Evolutionary conservation across 306 rosid genomes (phyloP), one percentile per base, ranked within the genome.

Genomic region (Cucurbita maxima): DNA sequence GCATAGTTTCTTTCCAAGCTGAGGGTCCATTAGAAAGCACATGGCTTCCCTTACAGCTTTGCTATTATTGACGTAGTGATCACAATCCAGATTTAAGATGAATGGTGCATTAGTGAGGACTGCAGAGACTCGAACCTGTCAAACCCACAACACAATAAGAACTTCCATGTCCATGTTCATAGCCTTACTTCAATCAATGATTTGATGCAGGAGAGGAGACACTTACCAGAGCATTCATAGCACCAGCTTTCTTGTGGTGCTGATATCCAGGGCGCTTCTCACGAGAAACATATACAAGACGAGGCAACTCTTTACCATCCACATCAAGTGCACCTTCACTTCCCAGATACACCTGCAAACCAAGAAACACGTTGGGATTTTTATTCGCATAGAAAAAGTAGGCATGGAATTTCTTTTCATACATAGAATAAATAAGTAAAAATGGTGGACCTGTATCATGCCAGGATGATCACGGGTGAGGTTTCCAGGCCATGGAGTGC

Each of bases 401-500:
- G 34, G 34, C 34, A 4, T 15, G 15, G 0, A 11, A 8, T 43
- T 43, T 43, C 8, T 8, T 43, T 43, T 43, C 8, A 43, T 8
- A 43, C 10, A 1, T 8, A 43, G 10, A 43, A 43, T 9, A 43
- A 9, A 41, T 41, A 41, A 41, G 34, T 10, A 10, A 22, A 34
- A 71, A 73, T 43, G 56, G 64, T 3, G 53, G 54, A 93, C 99
- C 96, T 95, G 99, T 82, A 91, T 84, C 96, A 95, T 95, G 77
- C 97, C 99, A 0, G 99, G 97, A 85, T 95, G 99, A 86, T 95
- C 92, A 16, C 91, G 89, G 37, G 88, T 78, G 76, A 86, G 80
- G 79, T 85, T 91, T 71, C 99, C 99, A 2, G 99, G 99, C 99
- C 99, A 95, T 19, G 96, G 96, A 6, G 90, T 89, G 48, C 99